phyloP scores from a whole-genome alignment of 371 early-diverging fungal species.

The Lichtheimia hyalospora region DNA sequence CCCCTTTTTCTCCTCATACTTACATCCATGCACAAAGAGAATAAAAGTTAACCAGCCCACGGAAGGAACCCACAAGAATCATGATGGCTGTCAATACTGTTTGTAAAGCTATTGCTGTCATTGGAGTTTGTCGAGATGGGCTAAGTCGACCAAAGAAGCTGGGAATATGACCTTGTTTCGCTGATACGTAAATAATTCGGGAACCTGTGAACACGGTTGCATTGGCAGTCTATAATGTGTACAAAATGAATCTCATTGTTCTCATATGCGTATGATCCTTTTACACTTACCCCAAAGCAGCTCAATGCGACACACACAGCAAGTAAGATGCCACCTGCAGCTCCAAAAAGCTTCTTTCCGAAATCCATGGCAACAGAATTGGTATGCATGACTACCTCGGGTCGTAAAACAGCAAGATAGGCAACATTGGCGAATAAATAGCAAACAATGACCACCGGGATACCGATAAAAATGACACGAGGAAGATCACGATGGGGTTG shows the following conservation, averaged over 20 bases:
- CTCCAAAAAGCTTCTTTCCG: conserved; percentile 74
- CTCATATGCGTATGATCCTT: not conserved
- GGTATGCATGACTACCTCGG: conserved; percentile 65
- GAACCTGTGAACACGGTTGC: conserved; percentile 75
- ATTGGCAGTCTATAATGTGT: conserved; percentile 59
- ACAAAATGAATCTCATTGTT: not conserved
- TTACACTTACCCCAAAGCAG: conserved; percentile 65
- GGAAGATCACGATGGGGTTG: conserved; percentile 83
- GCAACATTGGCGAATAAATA: conserved; percentile 88
- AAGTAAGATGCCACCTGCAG: conserved; percentile 68
- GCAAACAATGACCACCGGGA: conserved; percentile 74
- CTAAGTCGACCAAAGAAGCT: conserved; percentile 65
- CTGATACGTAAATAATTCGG: conserved; percentile 71
- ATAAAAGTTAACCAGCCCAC: conserved; percentile 72
- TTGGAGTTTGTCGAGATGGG: conserved; percentile 64
- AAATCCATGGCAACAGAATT: conserved; percentile 76
- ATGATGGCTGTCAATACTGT: conserved; percentile 60
- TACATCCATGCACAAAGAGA: conserved; percentile 76
- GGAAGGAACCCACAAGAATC: conserved; percentile 69
- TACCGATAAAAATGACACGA: conserved; percentile 59
- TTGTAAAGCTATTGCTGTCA: conserved; percentile 67
- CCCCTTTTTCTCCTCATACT: conserved; percentile 8
- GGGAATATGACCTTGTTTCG: conserved; percentile 73
- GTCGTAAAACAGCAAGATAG: conserved; percentile 80
- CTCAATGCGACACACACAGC: conserved; percentile 75